Conservation (phyloP, 345 rosid genomes). For the Acer yangbiense region DNA sequence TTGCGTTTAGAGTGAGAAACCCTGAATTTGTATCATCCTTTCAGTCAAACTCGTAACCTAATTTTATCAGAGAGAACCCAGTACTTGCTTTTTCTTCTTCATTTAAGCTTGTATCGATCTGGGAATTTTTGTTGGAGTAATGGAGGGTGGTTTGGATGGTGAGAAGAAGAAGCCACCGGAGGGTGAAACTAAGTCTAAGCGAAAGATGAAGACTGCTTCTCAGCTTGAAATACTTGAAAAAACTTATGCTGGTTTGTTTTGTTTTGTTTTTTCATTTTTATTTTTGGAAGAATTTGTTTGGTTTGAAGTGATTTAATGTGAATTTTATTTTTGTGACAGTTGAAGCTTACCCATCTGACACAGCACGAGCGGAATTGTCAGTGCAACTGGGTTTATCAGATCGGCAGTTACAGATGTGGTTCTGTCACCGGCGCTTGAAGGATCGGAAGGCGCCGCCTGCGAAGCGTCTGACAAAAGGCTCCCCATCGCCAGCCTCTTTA, state of each 20-base stretch:
- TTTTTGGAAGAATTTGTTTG: not conserved
- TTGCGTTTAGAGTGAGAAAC: constrained; percentile 22
- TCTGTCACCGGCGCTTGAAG: constrained; percentile 88
- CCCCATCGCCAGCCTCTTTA: constrained; percentile 24
- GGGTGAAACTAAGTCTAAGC: constrained; percentile 68
- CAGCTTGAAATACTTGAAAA: constrained; percentile 86
- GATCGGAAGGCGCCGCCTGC: constrained; percentile 61
- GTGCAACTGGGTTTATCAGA: constrained; percentile 75
- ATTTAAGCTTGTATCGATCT: not conserved
- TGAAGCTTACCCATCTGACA: constrained; percentile 82
- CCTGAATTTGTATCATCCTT: constrained; percentile 29
- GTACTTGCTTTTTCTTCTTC: not conserved
- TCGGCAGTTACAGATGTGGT: constrained; percentile 98
- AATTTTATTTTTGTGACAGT: constrained; percentile 35
- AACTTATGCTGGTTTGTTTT: constrained; percentile 64
- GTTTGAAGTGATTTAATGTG: not conserved
- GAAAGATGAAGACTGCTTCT: constrained; percentile 93
- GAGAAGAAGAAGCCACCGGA: constrained; percentile 67
- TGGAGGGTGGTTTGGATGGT: constrained; percentile 54
- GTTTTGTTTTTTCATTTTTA: not conserved
- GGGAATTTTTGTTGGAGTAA: constrained; percentile 19
- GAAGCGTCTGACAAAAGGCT: constrained; percentile 59
- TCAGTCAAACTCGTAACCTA: constrained; percentile 40
- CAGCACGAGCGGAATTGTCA: constrained; percentile 69
- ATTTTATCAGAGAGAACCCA: not conserved